Evolutionary conservation across 1,284 basidiomycete genomes (phyloP), one percentile per base, ranked within the genome.

Genomic region (Hypsizygus ulmarius): DNA sequence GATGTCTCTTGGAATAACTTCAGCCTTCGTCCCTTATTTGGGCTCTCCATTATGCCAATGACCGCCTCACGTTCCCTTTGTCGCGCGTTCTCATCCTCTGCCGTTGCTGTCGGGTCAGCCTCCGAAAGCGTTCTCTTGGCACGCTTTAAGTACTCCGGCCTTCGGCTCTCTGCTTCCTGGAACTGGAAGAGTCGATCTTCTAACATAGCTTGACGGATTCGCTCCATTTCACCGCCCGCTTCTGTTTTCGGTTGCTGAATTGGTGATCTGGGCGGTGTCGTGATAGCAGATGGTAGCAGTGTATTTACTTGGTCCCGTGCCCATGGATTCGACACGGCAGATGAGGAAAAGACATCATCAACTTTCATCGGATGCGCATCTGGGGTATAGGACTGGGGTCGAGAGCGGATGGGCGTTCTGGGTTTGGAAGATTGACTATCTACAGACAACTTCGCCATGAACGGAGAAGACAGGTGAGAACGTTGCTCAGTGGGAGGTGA

Each of bases 1-100:
- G 83, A 85, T 0, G 87, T 88, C 65, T 86, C 83, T 62, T 87
- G 86, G 63, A 90, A 88, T 28, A 90, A 62, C 55, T 80, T 81
- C 32, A 89, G 66, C 45, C 85, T 71, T 43, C 87, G 70, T 0
- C 87, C 87, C 64, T 83, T 87, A 43, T 72, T 63, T 0, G 87
- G 85, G 56, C 79, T 87, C 52, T 82, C 79, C 53, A 72, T 75
- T 30, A 88, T 79, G 10, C 83, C 84, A 19, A 87, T 66, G 18
- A 68, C 65, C 2, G 69, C 59, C 47, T 67, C 58, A 50, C 64
- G 45, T 29, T 68, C 60, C 27, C 56, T 54, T 47, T 69, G 59
- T 52, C 52, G 35, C 48, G 55, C 42, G 35, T 33, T 49, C 11
- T 62, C 61, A 9, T 72, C 69, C 38, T 70, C 69, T 15, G 64